Conservation (phyloP, 139 green algal genomes). For the Picochlorum sp. region DNA sequence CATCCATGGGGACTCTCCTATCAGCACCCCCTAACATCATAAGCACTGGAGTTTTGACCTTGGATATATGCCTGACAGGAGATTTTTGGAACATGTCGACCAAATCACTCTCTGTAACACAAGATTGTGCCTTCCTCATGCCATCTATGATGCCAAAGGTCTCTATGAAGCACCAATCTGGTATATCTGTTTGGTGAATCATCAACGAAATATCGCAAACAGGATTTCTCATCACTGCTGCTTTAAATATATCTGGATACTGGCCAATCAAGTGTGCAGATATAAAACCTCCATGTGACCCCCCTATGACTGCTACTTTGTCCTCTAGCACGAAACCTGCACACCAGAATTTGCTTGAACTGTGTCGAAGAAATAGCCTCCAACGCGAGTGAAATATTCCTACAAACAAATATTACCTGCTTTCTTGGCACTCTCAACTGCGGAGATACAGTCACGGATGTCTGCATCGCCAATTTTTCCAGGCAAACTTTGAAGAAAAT, state of each 20-base stretch:
- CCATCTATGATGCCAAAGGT: conserved; percentile 48
- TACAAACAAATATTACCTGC: background rate
- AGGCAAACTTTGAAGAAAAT: conserved; percentile 63
- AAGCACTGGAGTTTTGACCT: conserved; percentile 61
- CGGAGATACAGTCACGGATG: conserved; percentile 76
- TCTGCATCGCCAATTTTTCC: conserved; percentile 61
- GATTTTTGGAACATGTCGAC: conserved; percentile 44
- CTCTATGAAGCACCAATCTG: conserved; percentile 89
- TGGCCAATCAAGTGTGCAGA: conserved; percentile 78
- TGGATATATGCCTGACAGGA: conserved; percentile 50
- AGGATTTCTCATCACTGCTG: conserved; percentile 79
- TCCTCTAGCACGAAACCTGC: conserved; percentile 40
- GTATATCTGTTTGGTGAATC: conserved; percentile 74
- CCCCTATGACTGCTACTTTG: conserved; percentile 64
- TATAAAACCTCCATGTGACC: conserved; percentile 87
- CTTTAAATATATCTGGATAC: conserved; percentile 52
- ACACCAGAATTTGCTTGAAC: too few relatives aligned
- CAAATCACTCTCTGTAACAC: conserved; percentile 51
- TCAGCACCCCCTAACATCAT: conserved; percentile 82
- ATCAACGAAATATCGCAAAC: conserved; percentile 81
- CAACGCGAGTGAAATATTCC: background rate
- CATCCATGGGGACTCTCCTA: conserved; percentile 33
- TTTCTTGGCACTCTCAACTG: conserved; percentile 44
- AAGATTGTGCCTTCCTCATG: conserved; percentile 29
- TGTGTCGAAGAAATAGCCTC: too few relatives aligned